phyloP scores from a whole-genome alignment of 768 basidiomycete genomes.

The Boletus speciosus region DNA sequence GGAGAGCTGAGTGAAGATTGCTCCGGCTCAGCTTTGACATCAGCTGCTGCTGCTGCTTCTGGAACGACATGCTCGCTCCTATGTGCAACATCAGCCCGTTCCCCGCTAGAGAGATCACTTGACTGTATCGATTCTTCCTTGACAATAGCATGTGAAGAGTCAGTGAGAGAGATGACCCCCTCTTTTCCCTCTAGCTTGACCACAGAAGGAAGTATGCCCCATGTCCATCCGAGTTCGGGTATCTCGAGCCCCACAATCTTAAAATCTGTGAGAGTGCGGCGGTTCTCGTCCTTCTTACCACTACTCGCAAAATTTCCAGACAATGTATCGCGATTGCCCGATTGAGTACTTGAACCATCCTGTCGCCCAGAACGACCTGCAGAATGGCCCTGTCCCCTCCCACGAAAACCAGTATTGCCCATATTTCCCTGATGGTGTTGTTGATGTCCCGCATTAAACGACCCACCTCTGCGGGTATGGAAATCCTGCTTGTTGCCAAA shows the following conservation, averaged over 20 bases:
- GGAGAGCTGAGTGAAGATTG: constrained; percentile 36
- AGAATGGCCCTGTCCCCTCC: constrained; percentile 58
- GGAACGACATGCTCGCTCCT: constrained; percentile 20
- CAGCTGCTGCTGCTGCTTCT: constrained; percentile 31
- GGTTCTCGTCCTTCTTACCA: constrained; percentile 85
- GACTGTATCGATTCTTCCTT: constrained; percentile 31
- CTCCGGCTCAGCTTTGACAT: constrained; percentile 33
- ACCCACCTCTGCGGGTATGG: constrained; percentile 62
- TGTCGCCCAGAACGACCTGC: constrained; percentile 38
- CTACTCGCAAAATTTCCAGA: constrained; percentile 42
- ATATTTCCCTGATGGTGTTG: constrained; percentile 34
- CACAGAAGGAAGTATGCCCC: constrained; percentile 60
- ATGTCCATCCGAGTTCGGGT: constrained; percentile 78
- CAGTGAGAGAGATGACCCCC: constrained; percentile 29
- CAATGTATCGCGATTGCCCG: constrained; percentile 50
- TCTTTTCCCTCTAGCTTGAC: constrained; percentile 39
- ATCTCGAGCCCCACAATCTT: constrained; percentile 91
- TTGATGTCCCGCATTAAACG: constrained; percentile 50
- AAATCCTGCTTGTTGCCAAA: constrained; percentile 61
- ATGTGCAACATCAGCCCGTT: constrained; percentile 16
- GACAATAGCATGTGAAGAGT: constrained; percentile 30
- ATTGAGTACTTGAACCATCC: constrained; percentile 31
- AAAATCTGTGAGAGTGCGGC: constrained; percentile 95
- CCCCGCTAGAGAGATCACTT: constrained; percentile 18
- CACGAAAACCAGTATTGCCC: constrained; percentile 49